A percentile compares a stretch with the other conserved stretches of the same genome.
Evolutionary conservation across 208 protist species (phyloP).

Genomic region (Trypanosoma mega): DNA sequence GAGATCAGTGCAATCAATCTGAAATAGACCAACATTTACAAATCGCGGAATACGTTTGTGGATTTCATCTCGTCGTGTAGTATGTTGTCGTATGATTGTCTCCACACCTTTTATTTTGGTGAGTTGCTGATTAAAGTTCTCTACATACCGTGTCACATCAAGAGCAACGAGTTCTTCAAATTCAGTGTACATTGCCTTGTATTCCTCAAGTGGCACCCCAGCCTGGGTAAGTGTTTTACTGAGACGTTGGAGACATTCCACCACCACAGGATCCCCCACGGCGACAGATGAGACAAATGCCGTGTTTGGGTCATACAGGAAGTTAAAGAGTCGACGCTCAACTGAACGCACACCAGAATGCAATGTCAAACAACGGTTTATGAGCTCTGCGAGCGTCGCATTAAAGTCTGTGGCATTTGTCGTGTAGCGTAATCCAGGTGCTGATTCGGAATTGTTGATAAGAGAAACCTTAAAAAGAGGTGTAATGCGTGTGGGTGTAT

Average conservation of each 20-base stretch:
- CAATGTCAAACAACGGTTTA: conserved; percentile 70
- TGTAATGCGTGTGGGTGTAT: conserved; percentile 32
- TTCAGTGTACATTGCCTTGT: conserved; percentile 65
- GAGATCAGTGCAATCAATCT: conserved; percentile 78
- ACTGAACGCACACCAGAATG: conserved; percentile 88
- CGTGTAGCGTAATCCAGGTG: conserved; percentile 48
- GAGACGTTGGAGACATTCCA: conserved; percentile 56
- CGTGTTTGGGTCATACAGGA: conserved; percentile 86
- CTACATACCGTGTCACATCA: conserved; percentile 71
- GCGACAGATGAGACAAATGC: conserved; percentile 64
- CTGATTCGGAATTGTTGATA: conserved; percentile 26
- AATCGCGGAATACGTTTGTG: conserved; percentile 56
- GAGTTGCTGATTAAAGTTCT: conserved; percentile 68
- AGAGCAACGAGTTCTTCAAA: conserved; percentile 79
- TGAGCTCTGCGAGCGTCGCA: conserved; percentile 52
- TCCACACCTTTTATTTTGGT: conserved; percentile 68
- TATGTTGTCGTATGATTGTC: conserved; percentile 71
- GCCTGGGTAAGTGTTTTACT: conserved; percentile 51
- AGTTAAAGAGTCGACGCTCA: conserved; percentile 87
- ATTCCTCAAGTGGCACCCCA: conserved; percentile 53
- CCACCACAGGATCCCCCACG: conserved; percentile 46
- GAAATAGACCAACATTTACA: conserved; percentile 75
- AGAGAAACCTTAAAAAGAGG: conserved; percentile 67
- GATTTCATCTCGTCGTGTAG: conserved; percentile 56
- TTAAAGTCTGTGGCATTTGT: conserved; percentile 58